Evolutionary conservation across 306 rosid species (phyloP).

Genomic region (Trifolium subterraneum): DNA sequence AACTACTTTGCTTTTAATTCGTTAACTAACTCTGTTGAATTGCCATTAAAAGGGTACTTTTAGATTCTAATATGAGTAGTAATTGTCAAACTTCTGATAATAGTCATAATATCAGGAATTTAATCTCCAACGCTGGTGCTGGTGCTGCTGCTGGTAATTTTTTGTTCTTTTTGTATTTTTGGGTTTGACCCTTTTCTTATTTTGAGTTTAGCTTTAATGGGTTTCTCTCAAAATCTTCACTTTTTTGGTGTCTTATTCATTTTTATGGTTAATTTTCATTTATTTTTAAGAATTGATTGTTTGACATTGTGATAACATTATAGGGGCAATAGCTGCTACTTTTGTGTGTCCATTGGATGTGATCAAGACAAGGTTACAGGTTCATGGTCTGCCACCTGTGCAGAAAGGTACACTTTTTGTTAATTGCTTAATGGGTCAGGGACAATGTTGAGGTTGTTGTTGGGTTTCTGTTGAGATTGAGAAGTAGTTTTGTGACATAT

Average conservation of each 20-base stretch:
- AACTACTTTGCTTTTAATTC: conserved; percentile 20
- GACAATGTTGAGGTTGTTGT: conserved; percentile 19
- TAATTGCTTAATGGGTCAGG: conserved; percentile 3
- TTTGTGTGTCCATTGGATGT: conserved; percentile 96
- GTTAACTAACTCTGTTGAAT: conserved; percentile 5
- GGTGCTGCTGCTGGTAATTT: conserved; percentile 89
- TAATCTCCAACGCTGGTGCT: conserved; percentile 72
- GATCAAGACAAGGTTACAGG: conserved; percentile 97
- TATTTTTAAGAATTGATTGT: neutral
- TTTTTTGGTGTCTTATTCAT: conserved; percentile 7
- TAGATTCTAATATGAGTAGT: conserved; percentile 59
- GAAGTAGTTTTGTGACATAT: neutral
- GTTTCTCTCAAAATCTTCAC: conserved; percentile 33
- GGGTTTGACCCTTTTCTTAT: conserved; percentile 4
- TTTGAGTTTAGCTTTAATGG: conserved; percentile 39
- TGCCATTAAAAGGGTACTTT: conserved; percentile 29
- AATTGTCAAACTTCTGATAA: conserved; percentile 50
- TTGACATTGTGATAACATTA: conserved; percentile 8
- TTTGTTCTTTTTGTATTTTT: neutral
- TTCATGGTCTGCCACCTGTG: conserved; percentile 81
- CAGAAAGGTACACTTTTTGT: conserved; percentile 64
- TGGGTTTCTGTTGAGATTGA: conserved; percentile 27
- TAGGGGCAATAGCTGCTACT: conserved; percentile 95
- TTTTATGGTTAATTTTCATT: neutral
- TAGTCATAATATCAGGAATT: conserved; percentile 47